Evolutionary conservation across 2,329 filamentous ascomycete genomes (phyloP).

Genomic region (Pseudocercospora ulei): DNA sequence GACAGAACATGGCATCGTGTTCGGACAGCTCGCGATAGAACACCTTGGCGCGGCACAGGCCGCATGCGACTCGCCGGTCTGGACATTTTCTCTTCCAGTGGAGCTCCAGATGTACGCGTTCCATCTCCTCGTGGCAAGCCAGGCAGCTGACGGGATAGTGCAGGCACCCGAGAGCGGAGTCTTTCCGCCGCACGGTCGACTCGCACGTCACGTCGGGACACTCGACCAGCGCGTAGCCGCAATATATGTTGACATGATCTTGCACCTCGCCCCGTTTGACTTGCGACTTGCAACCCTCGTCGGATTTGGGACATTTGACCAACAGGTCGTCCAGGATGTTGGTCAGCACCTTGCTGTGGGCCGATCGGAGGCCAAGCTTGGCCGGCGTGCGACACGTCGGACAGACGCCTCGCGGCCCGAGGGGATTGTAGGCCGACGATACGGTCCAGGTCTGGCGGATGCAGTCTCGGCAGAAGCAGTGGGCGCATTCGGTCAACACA

Average conservation of each 20-base stretch:
- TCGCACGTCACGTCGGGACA: conserved; percentile 46
- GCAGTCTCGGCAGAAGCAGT: conserved; percentile 54
- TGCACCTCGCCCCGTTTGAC: conserved; percentile 49
- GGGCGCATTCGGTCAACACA: conserved; percentile 49
- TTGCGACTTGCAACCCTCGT: conserved; percentile 46
- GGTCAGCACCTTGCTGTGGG: conserved; percentile 45
- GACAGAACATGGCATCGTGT: conserved; percentile 39
- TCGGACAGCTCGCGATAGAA: conserved; percentile 37
- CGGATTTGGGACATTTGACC: conserved; percentile 50
- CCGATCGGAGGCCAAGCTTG: conserved; percentile 34
- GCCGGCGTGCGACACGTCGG: conserved; percentile 47
- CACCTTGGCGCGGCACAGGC: conserved; percentile 37
- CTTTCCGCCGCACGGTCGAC: conserved; percentile 47
- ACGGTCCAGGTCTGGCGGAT: conserved; percentile 43
- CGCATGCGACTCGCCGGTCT: conserved; percentile 41
- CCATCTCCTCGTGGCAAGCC: conserved; percentile 45
- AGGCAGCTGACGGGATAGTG: conserved; percentile 47
- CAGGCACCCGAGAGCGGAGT: conserved; percentile 46
- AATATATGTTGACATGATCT: conserved; percentile 53
- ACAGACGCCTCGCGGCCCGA: conserved; percentile 38
- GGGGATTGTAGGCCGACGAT: conserved; percentile 30
- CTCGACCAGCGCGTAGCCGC: conserved; percentile 46
- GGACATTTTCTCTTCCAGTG: conserved; percentile 41
- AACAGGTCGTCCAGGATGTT: conserved; percentile 54
- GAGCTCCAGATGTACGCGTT: conserved; percentile 46